Conservation (phyloP, 345 rosid species). For the Gossypium ekmanianum region DNA sequence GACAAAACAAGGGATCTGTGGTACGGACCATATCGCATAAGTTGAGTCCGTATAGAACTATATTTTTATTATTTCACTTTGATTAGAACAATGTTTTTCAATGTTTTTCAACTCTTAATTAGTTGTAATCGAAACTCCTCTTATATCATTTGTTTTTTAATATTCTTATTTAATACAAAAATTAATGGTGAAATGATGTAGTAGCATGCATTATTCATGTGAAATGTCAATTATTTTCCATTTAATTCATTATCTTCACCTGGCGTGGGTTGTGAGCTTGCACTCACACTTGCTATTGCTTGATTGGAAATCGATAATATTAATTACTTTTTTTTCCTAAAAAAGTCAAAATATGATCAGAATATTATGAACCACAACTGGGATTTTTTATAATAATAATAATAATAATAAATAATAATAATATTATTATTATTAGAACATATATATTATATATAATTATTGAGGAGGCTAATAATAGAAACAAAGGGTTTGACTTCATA, state of each 20-base stretch:
- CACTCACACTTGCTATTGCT: background rate
- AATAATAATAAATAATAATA: too few relatives aligned
- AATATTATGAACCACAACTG: background rate
- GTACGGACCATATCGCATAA: too few relatives aligned
- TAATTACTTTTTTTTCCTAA: background rate
- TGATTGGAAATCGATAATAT: background rate
- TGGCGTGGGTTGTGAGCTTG: background rate
- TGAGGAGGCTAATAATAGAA: background rate
- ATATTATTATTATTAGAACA: background rate
- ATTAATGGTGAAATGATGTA: background rate
- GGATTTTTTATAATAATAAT: background rate
- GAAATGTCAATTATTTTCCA: background rate
- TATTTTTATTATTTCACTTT: too few relatives aligned
- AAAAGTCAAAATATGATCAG: background rate
- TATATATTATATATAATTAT: background rate
- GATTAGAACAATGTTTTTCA: too few relatives aligned
- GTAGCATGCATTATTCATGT: background rate
- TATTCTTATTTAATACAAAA: background rate
- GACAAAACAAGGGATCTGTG: too few relatives aligned
- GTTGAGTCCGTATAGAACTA: too few relatives aligned
- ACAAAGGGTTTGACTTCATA: background rate
- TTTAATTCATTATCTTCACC: background rate
- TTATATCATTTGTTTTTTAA: too few relatives aligned
- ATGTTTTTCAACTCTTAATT: too few relatives aligned
- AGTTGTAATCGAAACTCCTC: too few relatives aligned